Conservation (phyloP, 306 rosid species). For the Gillenia trifoliata region DNA sequence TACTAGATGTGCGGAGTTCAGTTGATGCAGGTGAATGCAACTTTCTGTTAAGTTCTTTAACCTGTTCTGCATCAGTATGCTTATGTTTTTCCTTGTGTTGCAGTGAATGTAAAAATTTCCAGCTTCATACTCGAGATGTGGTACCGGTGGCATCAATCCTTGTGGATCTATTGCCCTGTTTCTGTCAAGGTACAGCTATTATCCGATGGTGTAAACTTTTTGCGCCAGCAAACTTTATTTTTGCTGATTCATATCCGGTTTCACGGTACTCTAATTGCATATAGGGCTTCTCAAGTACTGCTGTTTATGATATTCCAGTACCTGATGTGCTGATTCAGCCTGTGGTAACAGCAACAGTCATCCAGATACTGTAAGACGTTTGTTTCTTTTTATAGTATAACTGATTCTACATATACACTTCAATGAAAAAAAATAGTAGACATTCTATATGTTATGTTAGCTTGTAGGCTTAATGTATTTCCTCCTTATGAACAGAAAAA, state of each 20-base stretch:
- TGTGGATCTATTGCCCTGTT: slow-evolving; percentile 59
- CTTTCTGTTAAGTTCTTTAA: background rate
- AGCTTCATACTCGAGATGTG: slow-evolving; percentile 78
- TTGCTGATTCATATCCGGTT: background rate
- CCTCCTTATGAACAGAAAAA: no score
- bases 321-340: slow-evolving; percentile 65
- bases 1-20: slow-evolving; percentile 42
- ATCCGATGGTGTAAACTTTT: background rate
- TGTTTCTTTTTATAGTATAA: slow-evolving; percentile 1
- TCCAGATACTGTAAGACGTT: slow-evolving; percentile 60
- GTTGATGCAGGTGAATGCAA: slow-evolving; percentile 58
- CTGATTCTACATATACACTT: background rate
- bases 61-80: background rate
- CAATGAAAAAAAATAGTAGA: no score
- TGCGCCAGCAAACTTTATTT: background rate
- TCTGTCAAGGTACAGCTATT: slow-evolving; percentile 41
- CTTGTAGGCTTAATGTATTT: no score
- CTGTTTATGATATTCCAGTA: slow-evolving; percentile 32
- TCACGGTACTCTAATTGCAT: background rate
- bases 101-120: slow-evolving; percentile 49
- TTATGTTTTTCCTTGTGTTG: slow-evolving; percentile 7
- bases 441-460: no score
- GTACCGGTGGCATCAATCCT: slow-evolving; percentile 86
- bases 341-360: slow-evolving; percentile 59
- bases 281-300: slow-evolving; percentile 51